Conservation (phyloP, 176 grass and related monocot species). For the Pontederia paniculata region DNA sequence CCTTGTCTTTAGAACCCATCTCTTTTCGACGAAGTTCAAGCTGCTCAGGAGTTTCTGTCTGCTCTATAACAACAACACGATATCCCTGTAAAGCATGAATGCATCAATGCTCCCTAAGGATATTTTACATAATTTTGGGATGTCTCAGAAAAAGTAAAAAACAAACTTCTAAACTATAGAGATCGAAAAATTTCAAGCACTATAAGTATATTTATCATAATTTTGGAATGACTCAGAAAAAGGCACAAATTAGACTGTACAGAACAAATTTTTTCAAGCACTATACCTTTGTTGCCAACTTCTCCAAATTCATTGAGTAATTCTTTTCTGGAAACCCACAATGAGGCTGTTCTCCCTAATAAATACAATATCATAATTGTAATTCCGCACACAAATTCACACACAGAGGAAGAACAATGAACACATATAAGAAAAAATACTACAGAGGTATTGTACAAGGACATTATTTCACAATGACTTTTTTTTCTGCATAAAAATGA, state of each 20-base stretch:
- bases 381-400: not conserved
- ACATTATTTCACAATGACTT: too few species aligned
- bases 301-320: conserved; percentile 78
- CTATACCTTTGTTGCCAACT: conserved; percentile 80
- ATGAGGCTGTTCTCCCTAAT: conserved; percentile 85
- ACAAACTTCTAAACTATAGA: conserved; percentile 18
- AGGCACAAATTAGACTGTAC: conserved; percentile 6
- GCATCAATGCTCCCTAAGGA: not conserved
- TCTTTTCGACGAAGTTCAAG: conserved; percentile 79
- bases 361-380: conserved; percentile 14
- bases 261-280: conserved; percentile 12
- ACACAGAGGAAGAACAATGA: not conserved
- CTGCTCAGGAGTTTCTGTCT: conserved; percentile 92
- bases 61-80: conserved; percentile 88
- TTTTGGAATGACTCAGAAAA: not conserved
- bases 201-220: conserved; percentile 5
- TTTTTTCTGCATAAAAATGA: too few species aligned
- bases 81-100: conserved; percentile 47
- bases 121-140: not conserved
- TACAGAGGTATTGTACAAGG: too few species aligned
- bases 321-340: conserved; percentile 99
- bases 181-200: conserved; percentile 11
- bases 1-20: conserved; percentile 92
- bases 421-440: too few species aligned
- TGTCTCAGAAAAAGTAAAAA: not conserved